These are phyloP conservation scores for Phaffia rhodozyma DNA, from an alignment of 1,284 basidiomycete genomes.

Conservation along the genomic window DNA sequence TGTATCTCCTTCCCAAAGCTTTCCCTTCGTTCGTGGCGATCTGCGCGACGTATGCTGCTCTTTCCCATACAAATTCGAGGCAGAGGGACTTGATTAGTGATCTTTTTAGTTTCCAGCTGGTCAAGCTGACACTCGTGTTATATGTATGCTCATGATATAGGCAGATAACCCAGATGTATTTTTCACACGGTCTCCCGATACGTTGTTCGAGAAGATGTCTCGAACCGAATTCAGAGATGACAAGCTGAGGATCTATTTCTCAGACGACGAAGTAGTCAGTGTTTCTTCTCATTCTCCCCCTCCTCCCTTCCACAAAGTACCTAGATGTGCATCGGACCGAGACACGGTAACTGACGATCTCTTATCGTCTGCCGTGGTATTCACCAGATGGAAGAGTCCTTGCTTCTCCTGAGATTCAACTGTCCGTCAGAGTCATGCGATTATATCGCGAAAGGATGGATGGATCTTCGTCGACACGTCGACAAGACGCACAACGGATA, in stretches of 20 bases:
- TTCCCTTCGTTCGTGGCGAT: neutral
- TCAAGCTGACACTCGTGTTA: neutral
- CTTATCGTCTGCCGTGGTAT: conserved; percentile 5
- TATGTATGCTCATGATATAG: conserved; percentile 34
- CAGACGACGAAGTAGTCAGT: conserved; percentile 64
- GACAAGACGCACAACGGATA: conserved; percentile 61
- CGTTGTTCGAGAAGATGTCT: conserved; percentile 49
- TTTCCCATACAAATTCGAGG: no score
- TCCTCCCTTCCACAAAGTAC: neutral
- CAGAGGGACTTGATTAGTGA: neutral
- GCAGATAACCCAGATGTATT: conserved; percentile 66
- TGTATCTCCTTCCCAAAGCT: neutral
- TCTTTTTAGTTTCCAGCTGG: neutral
- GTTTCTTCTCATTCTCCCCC: neutral
- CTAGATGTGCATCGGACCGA: neutral
- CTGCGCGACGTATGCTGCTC: no score
- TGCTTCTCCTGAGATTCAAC: conserved; percentile 80
- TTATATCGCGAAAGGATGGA: conserved; percentile 76
- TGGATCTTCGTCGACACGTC: conserved; percentile 69
- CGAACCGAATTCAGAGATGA: conserved; percentile 49
- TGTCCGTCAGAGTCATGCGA: conserved; percentile 71
- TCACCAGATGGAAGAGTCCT: conserved; percentile 68
- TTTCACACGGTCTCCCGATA: conserved; percentile 62
- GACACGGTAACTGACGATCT: conserved; percentile 5
- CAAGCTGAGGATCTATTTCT: conserved; percentile 72